Evolutionary conservation across 805 yeast genomes (phyloP).

Genomic region (Hanseniaspora valbyensis): DNA sequence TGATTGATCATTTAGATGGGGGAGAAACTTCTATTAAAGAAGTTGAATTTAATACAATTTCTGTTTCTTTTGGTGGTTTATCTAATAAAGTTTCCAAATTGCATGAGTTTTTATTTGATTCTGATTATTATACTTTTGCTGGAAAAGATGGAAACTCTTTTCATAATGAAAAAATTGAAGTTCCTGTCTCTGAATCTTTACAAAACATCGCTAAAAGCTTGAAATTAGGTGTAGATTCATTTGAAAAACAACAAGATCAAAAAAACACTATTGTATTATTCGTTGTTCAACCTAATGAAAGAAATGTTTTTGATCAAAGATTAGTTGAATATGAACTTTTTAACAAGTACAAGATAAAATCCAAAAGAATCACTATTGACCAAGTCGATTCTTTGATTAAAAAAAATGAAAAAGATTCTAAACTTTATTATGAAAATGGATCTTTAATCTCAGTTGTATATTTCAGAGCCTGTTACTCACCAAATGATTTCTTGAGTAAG

Average conservation of each 20-base stretch:
- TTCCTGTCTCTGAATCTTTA: slow-evolving; percentile 60
- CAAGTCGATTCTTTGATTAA: slow-evolving; percentile 40
- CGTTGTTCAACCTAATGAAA: slow-evolving; percentile 73
- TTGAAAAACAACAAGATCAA: slow-evolving; percentile 28
- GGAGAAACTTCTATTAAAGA: slow-evolving; percentile 55
- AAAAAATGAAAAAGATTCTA: slow-evolving; percentile 32
- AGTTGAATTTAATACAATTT: slow-evolving; percentile 91
- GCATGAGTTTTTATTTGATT: slow-evolving; percentile 53
- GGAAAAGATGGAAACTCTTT: background rate
- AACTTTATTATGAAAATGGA: slow-evolving; percentile 52
- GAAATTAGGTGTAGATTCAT: slow-evolving; percentile 51
- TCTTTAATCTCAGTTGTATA: slow-evolving; percentile 64
- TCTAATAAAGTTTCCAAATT: slow-evolving; percentile 67
- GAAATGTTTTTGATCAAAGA: slow-evolving; percentile 88
- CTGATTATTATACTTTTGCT: slow-evolving; percentile 43
- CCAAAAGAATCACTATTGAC: slow-evolving; percentile 57
- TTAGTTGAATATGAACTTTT: slow-evolving; percentile 62
- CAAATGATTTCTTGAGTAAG: slow-evolving; percentile 59
- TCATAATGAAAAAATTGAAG: slow-evolving; percentile 35
- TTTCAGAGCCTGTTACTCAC: slow-evolving; percentile 81
- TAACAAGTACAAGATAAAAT: slow-evolving; percentile 42
- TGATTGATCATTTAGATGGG: slow-evolving; percentile 41
- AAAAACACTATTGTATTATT: slow-evolving; percentile 50
- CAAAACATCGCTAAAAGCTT: slow-evolving; percentile 55
- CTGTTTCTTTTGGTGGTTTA: slow-evolving; percentile 90